Conservation (phyloP, 2,329 filamentous ascomycete genomes). For the Hirsutella minnesotensis region DNA sequence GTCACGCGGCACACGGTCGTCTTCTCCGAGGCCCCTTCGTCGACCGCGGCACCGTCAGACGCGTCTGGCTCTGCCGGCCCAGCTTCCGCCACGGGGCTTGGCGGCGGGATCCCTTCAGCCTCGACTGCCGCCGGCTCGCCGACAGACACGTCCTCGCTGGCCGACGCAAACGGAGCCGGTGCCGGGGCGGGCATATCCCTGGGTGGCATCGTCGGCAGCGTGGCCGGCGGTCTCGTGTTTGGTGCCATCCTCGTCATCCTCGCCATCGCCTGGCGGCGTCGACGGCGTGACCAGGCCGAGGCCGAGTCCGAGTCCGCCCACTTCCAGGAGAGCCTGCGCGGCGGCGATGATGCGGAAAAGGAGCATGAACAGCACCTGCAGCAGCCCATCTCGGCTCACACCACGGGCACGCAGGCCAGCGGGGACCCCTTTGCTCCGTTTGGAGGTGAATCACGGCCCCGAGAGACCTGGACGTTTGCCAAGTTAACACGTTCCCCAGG, state of each 20-base stretch:
- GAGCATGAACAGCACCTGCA: constrained; percentile 5
- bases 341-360: constrained; percentile 15
- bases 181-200: constrained; percentile 8
- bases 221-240: constrained; percentile 16
- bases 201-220: constrained; percentile 21
- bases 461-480: background rate
- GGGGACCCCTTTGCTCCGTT: constrained; percentile 30
- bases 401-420: constrained; percentile 12
- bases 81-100: background rate
- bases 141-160: background rate
- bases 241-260: constrained; percentile 14
- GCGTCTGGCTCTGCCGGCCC: background rate
- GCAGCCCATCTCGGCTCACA: constrained; percentile 14
- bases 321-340: constrained; percentile 5
- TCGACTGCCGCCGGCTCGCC: background rate
- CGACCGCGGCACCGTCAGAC: background rate
- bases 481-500: constrained; percentile 12
- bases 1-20: constrained; percentile 22
- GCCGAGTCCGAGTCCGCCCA: constrained; percentile 2
- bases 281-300: constrained; percentile 8
- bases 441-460: constrained; percentile 23
- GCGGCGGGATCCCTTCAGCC: background rate
- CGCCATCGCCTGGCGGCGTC: constrained; percentile 9
- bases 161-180: background rate
- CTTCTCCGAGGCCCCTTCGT: constrained; percentile 13